Percentiles rank a stretch among this genome's conserved stretches.
phyloP scores from a whole-genome alignment of 1,284 basidiomycete genomes.

The Ganoderma boninense region DNA sequence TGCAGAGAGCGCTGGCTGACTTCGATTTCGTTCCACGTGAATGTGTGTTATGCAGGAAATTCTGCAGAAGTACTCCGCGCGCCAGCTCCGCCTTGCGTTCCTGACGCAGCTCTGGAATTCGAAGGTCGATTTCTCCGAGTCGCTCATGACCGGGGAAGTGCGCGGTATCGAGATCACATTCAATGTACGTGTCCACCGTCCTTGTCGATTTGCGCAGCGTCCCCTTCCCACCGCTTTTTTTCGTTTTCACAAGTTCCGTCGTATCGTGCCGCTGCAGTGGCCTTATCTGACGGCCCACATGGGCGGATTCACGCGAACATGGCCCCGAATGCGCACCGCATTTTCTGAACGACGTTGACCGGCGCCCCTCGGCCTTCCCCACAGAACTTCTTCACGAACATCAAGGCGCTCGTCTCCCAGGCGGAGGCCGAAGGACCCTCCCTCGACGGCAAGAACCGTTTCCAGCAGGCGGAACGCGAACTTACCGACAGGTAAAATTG shows the following conservation, averaged over 20 bases:
- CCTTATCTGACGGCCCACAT: neutral
- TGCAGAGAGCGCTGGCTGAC: constrained; percentile 11
- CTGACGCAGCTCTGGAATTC: constrained; percentile 92
- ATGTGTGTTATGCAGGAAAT: constrained; percentile 75
- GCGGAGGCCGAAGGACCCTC: constrained; percentile 54
- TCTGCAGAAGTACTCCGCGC: constrained; percentile 84
- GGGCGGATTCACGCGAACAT: neutral
- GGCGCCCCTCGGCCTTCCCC: constrained; percentile 14
- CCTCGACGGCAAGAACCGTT: constrained; percentile 69
- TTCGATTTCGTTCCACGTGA: constrained; percentile 2
- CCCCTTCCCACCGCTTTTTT: neutral
- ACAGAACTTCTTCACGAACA: constrained; percentile 94
- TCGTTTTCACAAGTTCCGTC: neutral
- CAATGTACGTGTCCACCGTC: constrained; percentile 67
- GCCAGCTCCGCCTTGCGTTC: constrained; percentile 96
- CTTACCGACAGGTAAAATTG: constrained; percentile 64
- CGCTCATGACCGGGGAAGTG: constrained; percentile 89
- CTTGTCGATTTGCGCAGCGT: neutral
- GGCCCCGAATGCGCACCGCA: constrained; percentile 3
- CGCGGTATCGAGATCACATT: constrained; percentile 86
- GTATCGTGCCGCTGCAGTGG: neutral
- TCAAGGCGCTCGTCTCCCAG: constrained; percentile 82
- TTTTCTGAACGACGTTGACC: neutral
- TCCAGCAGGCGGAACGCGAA: constrained; percentile 70
- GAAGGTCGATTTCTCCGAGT: constrained; percentile 95